Percentiles rank a stretch among this genome's conserved stretches.
Evolutionary conservation across 1,284 basidiomycete species (phyloP).

Genomic region (Sanghuangporus weigelae): DNA sequence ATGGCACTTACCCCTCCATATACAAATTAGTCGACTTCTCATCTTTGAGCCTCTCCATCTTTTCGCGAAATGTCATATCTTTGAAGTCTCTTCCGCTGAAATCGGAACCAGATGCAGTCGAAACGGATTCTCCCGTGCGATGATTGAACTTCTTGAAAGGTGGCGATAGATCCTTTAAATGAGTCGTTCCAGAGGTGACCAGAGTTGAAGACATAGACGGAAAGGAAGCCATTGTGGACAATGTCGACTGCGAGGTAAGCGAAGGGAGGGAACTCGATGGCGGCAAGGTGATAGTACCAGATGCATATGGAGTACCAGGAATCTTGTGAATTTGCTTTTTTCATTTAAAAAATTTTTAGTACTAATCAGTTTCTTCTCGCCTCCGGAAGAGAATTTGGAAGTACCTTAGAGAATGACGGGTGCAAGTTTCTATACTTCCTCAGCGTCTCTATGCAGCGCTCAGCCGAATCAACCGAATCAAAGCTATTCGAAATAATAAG

Average conservation of each 20-base stretch:
- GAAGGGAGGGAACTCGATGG: conserved; percentile 8
- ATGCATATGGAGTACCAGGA: conserved; percentile 21
- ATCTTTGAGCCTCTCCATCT: conserved; percentile 21
- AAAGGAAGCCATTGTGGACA: conserved; percentile 10
- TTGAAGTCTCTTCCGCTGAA: conserved; percentile 5
- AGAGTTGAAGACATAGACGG: conserved; percentile 12
- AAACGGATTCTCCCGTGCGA: conserved; percentile 6
- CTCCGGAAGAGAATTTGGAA: neutral
- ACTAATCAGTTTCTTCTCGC: neutral
- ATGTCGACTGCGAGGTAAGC: conserved; percentile 9
- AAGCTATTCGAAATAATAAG: conserved; percentile 21
- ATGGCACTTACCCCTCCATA: conserved; percentile 22
- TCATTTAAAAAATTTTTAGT: neutral
- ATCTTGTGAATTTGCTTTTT: conserved; percentile 26
- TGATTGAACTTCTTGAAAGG: conserved; percentile 2
- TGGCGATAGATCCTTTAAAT: conserved; percentile 1
- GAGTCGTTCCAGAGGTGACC: conserved; percentile 9
- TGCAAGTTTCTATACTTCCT: conserved; percentile 28
- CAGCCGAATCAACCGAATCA: conserved; percentile 27
- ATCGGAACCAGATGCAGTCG: conserved; percentile 12
- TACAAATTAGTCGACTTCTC: conserved; percentile 21
- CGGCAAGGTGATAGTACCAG: conserved; percentile 15
- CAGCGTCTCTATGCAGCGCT: conserved; percentile 26
- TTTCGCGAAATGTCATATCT: conserved; percentile 17
- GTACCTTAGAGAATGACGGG: conserved; percentile 29